Evolutionary conservation across 306 rosid species (phyloP), one percentile per base, ranked within the genome.

Genomic region (Lathyrus sativus): DNA sequence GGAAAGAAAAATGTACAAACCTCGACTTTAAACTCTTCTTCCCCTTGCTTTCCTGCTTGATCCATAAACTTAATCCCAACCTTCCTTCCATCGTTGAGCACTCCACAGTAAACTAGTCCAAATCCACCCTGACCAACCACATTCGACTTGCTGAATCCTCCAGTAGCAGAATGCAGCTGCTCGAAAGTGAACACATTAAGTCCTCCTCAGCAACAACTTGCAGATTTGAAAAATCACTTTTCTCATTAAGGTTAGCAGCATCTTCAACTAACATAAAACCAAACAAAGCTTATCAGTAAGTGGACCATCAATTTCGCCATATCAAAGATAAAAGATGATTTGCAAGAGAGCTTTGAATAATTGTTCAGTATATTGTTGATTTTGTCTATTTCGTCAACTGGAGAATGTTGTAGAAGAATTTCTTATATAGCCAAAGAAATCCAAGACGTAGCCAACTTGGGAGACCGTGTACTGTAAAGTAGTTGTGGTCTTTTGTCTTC

Each of bases 101-200:
- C 89, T 58, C 98, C 98, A 11, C 96, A 83, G 80, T 88, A 93
- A 31, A 93, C 98, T 18, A 78, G 74, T 46, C 97, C 98, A 55
- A 88, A 93, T 42, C 96, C 88, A 35, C 97, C 98, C 65, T 88
- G 92, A 33, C 97, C 98, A 50, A 88, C 81, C 75, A 93, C 96
- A 73, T 88, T 86, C 48, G 96, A 86, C 87, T 88, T 90, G 87
- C 95, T 88, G 81, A 90, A 93, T 44, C 95, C 90, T 24, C 91
- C 82, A 2, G 97, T 86, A 7, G 98, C 95, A 48, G 96, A 93
- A 83, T 90, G 88, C 39, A 93, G 85, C 79, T 90, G 98, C 90
- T 90, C 88, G 84, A 85, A 93, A 58, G 96, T 82, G 85, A 90
- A 93, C 26, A 90, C 83, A 73, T 75, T 85, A 70, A 82, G 87